Percentiles rank a stretch among this genome's conserved stretches.
Conservation (phyloP, 148 eudicot species). For the Chenopodium formosanum region DNA sequence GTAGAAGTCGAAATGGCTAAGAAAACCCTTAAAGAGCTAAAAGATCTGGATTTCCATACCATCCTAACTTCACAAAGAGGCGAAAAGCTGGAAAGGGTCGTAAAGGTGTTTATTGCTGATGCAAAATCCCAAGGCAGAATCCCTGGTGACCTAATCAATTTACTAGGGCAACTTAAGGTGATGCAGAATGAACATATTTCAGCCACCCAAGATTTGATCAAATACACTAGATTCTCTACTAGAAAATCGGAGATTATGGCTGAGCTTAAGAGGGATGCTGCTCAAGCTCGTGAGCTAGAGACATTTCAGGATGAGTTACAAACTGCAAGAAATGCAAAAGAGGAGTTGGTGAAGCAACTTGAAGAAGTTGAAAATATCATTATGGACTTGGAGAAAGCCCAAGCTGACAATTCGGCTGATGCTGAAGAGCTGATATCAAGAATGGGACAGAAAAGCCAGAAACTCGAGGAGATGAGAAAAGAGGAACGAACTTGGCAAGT, state of each 20-base stretch:
- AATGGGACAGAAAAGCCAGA: constrained; percentile 17
- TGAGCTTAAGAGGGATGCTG: constrained; percentile 26
- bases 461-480: constrained; percentile 21
- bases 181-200: constrained; percentile 15
- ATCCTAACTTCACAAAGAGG: constrained; percentile 19
- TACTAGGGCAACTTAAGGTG: constrained; percentile 11
- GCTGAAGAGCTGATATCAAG: constrained; percentile 17
- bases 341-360: constrained; percentile 26
- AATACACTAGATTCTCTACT: constrained; percentile 15
- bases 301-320: constrained; percentile 3
- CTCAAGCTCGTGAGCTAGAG: constrained; percentile 32
- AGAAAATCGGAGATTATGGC: constrained; percentile 7
- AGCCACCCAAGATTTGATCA: constrained; percentile 24
- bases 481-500: constrained; percentile 19
- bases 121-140: background rate
- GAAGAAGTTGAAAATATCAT: constrained; percentile 20
- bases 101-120: constrained; percentile 9
- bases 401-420: constrained; percentile 7
- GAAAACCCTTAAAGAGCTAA: constrained; percentile 28
- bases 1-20: constrained; percentile 32
- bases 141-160: constrained; percentile 1
- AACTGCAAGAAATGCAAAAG: background rate
- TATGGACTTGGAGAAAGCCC: constrained; percentile 14
- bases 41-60: constrained; percentile 21
- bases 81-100: constrained; percentile 19